Conservation (phyloP, 2,329 filamentous ascomycete genomes). For the Falciphora oryzae region DNA sequence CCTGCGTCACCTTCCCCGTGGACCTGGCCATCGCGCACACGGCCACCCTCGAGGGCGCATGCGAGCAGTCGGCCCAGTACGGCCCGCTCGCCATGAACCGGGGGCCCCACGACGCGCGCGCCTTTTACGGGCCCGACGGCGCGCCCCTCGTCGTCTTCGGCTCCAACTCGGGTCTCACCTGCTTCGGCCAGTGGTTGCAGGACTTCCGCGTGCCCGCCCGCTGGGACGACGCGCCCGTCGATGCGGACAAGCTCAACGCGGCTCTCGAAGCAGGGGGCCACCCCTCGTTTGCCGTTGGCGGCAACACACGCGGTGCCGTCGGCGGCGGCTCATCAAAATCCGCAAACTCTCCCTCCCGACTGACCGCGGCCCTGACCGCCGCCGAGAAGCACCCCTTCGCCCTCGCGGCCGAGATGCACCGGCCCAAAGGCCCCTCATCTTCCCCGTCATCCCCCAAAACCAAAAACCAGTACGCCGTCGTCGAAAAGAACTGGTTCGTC, state of each 20-base stretch:
- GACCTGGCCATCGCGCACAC: slow-evolving; percentile 43
- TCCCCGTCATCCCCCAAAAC: neutral
- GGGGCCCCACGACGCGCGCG: slow-evolving; percentile 53
- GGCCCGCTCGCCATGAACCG: slow-evolving; percentile 33
- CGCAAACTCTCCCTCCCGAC: too few species aligned
- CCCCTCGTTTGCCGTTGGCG: neutral
- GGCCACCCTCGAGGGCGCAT: slow-evolving; percentile 35
- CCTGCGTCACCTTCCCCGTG: slow-evolving; percentile 33
- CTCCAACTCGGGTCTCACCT: slow-evolving; percentile 47
- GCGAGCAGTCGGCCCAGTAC: slow-evolving; percentile 20
- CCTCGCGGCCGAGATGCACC: slow-evolving; percentile 42
- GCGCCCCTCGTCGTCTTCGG: slow-evolving; percentile 47
- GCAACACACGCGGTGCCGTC: too few species aligned
- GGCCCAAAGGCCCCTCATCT: slow-evolving; percentile 26
- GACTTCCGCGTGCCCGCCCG: slow-evolving; percentile 46
- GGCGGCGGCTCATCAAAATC: too few species aligned
- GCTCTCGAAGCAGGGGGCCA: neutral
- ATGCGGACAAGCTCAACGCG: slow-evolving; percentile 5
- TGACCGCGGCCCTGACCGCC: slow-evolving; percentile 33
- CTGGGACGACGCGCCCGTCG: slow-evolving; percentile 28
- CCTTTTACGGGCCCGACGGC: slow-evolving; percentile 45
- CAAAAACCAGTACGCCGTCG: slow-evolving; percentile 26
- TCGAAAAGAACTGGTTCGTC: slow-evolving; percentile 60
- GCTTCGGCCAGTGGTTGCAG: slow-evolving; percentile 52
- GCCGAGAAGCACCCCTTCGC: slow-evolving; percentile 34